phyloP scores from a whole-genome alignment of 192 early-diverging fungal genomes.

The Haplosporangium gracile region DNA sequence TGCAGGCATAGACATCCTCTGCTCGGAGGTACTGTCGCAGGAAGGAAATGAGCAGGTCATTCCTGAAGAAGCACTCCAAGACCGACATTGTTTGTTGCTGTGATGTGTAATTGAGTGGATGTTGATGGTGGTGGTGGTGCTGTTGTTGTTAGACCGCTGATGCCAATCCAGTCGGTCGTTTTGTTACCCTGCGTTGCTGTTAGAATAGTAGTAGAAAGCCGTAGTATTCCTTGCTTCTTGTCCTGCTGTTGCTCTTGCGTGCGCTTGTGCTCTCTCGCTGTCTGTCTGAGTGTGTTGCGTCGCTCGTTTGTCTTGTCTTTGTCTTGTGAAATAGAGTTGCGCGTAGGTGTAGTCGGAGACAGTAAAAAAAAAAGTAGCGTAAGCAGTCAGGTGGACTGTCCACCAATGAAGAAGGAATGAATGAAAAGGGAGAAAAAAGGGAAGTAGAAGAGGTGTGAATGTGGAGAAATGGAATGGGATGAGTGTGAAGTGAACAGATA shows the following conservation, averaged over 20 bases:
- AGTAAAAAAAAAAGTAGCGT: background rate
- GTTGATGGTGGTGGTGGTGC: background rate
- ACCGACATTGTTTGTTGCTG: background rate
- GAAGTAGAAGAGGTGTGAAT: too few species aligned
- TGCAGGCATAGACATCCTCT: constrained; percentile 4
- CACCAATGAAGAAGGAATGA: background rate
- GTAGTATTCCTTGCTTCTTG: too few species aligned
- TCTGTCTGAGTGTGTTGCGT: too few species aligned
- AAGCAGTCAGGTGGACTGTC: background rate
- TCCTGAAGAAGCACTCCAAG: background rate
- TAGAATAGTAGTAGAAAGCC: too few species aligned
- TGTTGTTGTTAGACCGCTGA: background rate
- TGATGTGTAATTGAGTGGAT: background rate
- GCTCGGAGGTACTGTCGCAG: background rate
- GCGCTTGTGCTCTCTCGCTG: too few species aligned
- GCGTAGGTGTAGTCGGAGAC: background rate
- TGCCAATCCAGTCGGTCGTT: background rate
- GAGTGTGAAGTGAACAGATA: background rate
- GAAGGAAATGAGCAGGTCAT: constrained; percentile 9
- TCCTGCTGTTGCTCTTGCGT: too few species aligned
- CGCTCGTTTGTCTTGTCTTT: too few species aligned
- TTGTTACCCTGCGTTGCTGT: background rate
- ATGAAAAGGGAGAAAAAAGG: background rate
- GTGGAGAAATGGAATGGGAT: background rate
- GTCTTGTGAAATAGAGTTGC: background rate